Percentiles rank a stretch among this genome's conserved stretches.
Evolutionary conservation across 352 stramenopile genomes (phyloP).

Genomic region (Globisporangium perplexum): DNA sequence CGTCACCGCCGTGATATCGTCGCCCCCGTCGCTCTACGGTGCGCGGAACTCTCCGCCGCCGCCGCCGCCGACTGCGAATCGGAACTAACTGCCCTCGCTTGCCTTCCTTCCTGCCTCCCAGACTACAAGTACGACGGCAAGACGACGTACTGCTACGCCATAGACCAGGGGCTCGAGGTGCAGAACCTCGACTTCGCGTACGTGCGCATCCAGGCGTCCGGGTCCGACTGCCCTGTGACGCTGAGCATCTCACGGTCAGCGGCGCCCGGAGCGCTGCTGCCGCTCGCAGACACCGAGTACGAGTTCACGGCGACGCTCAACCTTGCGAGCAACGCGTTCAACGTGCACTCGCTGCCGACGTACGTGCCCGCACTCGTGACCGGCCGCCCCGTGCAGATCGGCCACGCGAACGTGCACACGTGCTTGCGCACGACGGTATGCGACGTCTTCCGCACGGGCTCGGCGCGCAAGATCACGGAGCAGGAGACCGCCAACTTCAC

Average conservation of each 20-base stretch:
- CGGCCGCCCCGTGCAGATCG: constrained; percentile 54
- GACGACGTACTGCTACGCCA: constrained; percentile 80
- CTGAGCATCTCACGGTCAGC: constrained; percentile 38
- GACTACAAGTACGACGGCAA: constrained; percentile 71
- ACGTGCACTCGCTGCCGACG: constrained; percentile 52
- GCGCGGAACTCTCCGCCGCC: background rate
- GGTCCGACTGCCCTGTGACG: constrained; percentile 49
- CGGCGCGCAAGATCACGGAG: constrained; percentile 54
- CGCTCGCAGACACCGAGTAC: constrained; percentile 43
- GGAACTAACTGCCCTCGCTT: background rate
- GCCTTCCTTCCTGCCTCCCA: constrained; percentile 14
- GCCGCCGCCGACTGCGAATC: no score
- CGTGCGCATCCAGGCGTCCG: constrained; percentile 36
- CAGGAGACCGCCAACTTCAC: constrained; percentile 81
- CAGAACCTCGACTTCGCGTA: constrained; percentile 69
- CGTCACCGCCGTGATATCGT: constrained; percentile 11
- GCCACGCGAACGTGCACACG: constrained; percentile 72
- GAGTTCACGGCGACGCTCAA: constrained; percentile 74
- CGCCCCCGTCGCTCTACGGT: constrained; percentile 52
- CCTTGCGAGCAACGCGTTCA: constrained; percentile 56
- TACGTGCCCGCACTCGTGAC: constrained; percentile 51
- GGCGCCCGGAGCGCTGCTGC: constrained; percentile 26
- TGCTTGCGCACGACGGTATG: constrained; percentile 62
- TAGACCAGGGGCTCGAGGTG: constrained; percentile 69
- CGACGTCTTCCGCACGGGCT: constrained; percentile 65